Conservation (phyloP, 2,329 filamentous ascomycete species). For the Calycina herbarum region DNA sequence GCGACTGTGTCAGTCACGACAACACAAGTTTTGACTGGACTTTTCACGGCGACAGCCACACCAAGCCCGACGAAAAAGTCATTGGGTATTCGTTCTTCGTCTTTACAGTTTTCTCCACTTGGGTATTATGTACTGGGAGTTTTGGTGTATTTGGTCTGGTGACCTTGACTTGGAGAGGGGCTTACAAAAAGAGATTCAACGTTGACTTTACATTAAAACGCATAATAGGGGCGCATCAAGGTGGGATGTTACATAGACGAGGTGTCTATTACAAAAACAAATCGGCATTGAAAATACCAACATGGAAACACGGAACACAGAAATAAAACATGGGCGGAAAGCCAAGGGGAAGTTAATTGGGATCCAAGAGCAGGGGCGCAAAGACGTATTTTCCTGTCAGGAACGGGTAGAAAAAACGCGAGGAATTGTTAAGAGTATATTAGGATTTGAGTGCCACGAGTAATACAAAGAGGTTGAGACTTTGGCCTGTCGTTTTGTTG, state of each 20-base stretch:
- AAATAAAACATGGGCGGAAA: not conserved
- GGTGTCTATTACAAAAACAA: not conserved
- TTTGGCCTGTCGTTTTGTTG: not conserved
- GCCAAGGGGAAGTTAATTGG: not conserved
- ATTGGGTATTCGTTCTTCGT: conserved; percentile 13
- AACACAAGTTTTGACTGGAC: conserved; percentile 36
- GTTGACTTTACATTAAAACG: not conserved
- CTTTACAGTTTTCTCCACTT: not conserved
- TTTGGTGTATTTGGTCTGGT: not conserved
- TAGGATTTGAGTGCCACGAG: not conserved
- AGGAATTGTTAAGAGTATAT: not conserved
- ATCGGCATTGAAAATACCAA: not conserved
- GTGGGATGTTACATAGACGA: not conserved
- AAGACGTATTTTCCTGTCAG: not conserved
- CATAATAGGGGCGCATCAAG: not conserved
- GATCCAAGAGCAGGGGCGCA: not conserved
- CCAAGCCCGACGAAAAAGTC: conserved; percentile 32
- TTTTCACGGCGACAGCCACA: conserved; percentile 37
- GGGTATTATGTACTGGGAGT: conserved; percentile 7
- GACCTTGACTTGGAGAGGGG: not conserved
- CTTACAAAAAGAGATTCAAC: not conserved
- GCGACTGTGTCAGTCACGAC: conserved; percentile 31
- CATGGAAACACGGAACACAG: not conserved
- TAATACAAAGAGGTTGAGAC: not conserved
- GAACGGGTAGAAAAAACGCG: not conserved